Evolutionary conservation across 306 rosid species (phyloP), one percentile per base, ranked within the genome.

Genomic region (Ammopiptanthus mongolicus): DNA sequence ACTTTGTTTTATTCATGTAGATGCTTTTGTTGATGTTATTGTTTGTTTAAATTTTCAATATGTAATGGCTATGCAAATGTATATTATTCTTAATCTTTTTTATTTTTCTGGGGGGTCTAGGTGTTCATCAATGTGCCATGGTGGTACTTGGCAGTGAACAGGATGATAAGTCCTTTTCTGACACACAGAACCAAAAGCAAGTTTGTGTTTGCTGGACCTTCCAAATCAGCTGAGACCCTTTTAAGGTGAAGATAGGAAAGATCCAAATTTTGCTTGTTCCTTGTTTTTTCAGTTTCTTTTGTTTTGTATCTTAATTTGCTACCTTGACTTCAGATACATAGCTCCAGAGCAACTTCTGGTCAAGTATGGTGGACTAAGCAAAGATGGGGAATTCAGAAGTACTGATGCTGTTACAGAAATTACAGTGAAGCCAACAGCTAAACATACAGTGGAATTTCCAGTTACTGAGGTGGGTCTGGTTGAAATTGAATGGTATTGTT

Each of bases 41-140:
- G 4, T 41, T 41, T 41, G 14, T 41, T 0, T 10, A 10, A 10
- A 41, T 41, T 41, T 8, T 8, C 9, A 19, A 11, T 59, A 3
- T 42, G 18, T 34, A 37, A 34, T 41, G 22, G 39, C 47, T 25
- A n/a, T 36, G 50, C 55, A 50, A 23, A 36, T 71, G 19, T 28
- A 2, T 62, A 11, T 44, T 18, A 5, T 39, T 50, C 1, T 31
- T 33, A 1, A n/a, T 31, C 0, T 0, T 31, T 68, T 5, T 8
- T n/a, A n/a, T 14, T 66, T 41, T 37, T 41, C 11, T 41, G 13
- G 62, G 3, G 34, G 5, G 53, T 57, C 15, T 51, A 91, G 97
- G 89, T 91, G 65, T 91, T 91, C 57, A 80, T 91, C 91, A 91
- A 88, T 80, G 96, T 89, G 46, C 96, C 96, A 6, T 91, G 94